A percentile compares a stretch with the other conserved stretches of the same genome.
Evolutionary conservation across 768 basidiomycete genomes (phyloP).

Genomic region (Pisolithus orientalis): DNA sequence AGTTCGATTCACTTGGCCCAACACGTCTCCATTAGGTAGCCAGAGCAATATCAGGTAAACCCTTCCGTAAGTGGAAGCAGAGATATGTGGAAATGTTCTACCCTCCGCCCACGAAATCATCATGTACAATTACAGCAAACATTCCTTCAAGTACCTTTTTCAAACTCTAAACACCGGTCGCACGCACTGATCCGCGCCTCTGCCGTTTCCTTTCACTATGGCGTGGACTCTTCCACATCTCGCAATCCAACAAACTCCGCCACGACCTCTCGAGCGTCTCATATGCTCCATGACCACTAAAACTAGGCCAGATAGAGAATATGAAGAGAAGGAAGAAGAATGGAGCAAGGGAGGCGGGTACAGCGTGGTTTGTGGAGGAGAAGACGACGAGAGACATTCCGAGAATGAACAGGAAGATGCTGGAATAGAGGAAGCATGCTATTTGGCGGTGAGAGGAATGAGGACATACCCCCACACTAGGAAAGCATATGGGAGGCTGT

Average conservation of each 20-base stretch:
- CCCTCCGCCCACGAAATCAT: no score
- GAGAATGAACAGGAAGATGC: constrained; percentile 7
- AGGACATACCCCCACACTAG: constrained; percentile 48
- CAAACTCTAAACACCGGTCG: no score
- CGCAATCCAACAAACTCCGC: not conserved
- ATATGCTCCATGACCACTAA: not conserved
- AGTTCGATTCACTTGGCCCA: no score
- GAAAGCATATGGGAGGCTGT: constrained; percentile 44
- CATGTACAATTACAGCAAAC: no score
- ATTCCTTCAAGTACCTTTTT: no score
- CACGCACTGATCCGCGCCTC: no score
- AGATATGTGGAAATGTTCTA: no score
- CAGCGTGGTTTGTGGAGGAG: not conserved
- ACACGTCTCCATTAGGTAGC: no score
- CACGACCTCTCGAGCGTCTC: not conserved
- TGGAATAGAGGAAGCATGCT: not conserved
- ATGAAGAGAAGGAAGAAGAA: not conserved
- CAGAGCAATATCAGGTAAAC: no score
- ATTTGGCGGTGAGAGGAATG: not conserved
- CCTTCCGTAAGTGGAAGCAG: no score
- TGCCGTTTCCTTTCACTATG: no score
- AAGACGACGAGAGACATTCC: constrained; percentile 4
- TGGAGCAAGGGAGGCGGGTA: not conserved
- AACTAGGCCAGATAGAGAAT: not conserved
- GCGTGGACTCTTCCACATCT: no score